These are phyloP conservation scores for Brettanomyces anomalus DNA, from an alignment of 805 yeast genomes.

Conservation along the genomic window DNA sequence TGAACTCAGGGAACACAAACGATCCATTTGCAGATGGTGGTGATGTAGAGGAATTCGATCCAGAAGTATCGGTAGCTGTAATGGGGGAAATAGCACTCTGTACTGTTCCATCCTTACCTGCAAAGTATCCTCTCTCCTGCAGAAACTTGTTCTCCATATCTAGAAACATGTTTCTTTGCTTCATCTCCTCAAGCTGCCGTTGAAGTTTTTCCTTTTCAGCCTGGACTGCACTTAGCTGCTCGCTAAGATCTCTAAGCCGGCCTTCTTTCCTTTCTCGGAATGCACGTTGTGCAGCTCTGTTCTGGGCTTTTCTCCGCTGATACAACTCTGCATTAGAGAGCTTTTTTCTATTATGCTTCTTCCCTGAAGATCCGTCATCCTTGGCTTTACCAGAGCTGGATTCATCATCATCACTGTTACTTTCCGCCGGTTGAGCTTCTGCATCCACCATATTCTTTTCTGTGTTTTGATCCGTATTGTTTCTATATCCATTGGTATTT, in stretches of 20 bases:
- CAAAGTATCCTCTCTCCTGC: conserved; percentile 21
- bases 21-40: background rate
- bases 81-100: background rate
- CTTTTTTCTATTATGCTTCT: background rate
- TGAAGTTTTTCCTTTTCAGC: conserved; percentile 31
- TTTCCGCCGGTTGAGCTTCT: no score
- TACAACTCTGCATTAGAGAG: conserved; percentile 31
- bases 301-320: conserved; percentile 63
- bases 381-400: no score
- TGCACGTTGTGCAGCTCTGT: conserved; percentile 83
- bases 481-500: no score
- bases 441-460: no score
- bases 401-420: no score
- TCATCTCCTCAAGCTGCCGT: conserved; percentile 33
- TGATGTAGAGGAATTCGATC: background rate
- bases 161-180: conserved; percentile 46
- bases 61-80: background rate
- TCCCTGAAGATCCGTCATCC: no score
- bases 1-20: conserved; percentile 18
- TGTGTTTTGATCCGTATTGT: no score
- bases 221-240: conserved; percentile 49
- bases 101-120: background rate
- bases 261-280: conserved; percentile 76
- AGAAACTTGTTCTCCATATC: conserved; percentile 55
- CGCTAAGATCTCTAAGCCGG: conserved; percentile 57